Percentiles rank a stretch among this genome's conserved stretches.
These are phyloP conservation scores for Neurospora africana DNA, from an alignment of 495 filamentous ascomycete genomes.

Conservation along the genomic window DNA sequence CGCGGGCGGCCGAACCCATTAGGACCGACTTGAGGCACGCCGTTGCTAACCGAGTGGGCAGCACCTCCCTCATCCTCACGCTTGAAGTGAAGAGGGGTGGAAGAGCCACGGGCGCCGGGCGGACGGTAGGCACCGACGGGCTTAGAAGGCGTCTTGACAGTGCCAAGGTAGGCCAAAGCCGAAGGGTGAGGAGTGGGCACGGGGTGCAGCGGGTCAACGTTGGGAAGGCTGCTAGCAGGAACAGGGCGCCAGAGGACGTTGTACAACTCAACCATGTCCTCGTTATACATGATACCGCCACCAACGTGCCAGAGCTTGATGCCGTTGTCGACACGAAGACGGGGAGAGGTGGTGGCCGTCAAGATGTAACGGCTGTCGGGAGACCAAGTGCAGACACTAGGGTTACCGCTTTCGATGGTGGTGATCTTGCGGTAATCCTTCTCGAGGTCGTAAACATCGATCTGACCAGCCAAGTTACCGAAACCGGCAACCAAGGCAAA, in stretches of 20 bases:
- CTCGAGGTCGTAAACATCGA: conserved; percentile 93
- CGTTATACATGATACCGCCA: conserved; percentile 85
- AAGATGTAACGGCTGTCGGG: conserved; percentile 91
- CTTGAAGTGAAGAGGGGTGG: conserved; percentile 89
- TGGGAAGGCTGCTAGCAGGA: conserved; percentile 43
- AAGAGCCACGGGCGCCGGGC: conserved; percentile 83
- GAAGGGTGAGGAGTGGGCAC: conserved; percentile 76
- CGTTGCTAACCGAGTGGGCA: conserved; percentile 72
- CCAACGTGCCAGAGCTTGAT: conserved; percentile 90
- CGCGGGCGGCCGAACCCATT: conserved; percentile 71
- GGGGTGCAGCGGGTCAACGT: conserved; percentile 64
- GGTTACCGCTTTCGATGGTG: conserved; percentile 91
- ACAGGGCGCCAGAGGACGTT: conserved; percentile 85
- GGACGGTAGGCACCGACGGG: conserved; percentile 92
- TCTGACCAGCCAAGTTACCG: conserved; percentile 92
- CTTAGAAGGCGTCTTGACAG: conserved; percentile 84
- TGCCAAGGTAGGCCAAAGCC: conserved; percentile 70
- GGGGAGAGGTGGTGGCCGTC: conserved; percentile 90
- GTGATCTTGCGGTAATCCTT: conserved; percentile 82
- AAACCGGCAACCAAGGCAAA: conserved; percentile 93
- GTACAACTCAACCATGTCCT: conserved; percentile 89
- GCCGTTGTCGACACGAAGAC: conserved; percentile 92
- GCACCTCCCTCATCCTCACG: conserved; percentile 94
- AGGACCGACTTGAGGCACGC: conserved; percentile 49
- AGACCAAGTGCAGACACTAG: conserved; percentile 91